These are phyloP conservation scores for Trametes hirsuta DNA, from an alignment of 1,284 basidiomycete genomes.

Conservation along the genomic window DNA sequence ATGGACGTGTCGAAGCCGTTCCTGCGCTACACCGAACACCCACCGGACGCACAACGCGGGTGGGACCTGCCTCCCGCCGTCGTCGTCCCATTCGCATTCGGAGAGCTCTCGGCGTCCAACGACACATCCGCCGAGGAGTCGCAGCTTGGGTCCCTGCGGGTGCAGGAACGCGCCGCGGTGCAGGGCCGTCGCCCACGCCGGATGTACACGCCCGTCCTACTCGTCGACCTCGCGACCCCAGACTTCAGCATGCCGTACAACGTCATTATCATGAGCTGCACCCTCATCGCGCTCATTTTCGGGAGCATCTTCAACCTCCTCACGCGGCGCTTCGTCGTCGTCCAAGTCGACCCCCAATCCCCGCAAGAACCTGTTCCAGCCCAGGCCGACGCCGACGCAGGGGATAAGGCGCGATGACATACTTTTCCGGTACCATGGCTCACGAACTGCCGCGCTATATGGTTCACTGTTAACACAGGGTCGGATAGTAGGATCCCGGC, in stretches of 20 bases:
- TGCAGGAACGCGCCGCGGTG: not conserved
- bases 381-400: not conserved
- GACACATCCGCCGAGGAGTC: not conserved
- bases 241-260: constrained; percentile 99
- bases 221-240: constrained; percentile 92
- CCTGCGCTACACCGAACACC: constrained; percentile 93
- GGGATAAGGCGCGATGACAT: not conserved
- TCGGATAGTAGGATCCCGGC: not conserved
- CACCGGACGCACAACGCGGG: constrained; percentile 93
- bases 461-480: not conserved
- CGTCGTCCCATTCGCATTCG: constrained; percentile 51
- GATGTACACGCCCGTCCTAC: constrained; percentile 80
- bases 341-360: constrained; percentile 30
- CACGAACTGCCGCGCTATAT: too few relatives aligned
- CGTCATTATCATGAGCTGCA: constrained; percentile 95
- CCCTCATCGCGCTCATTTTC: constrained; percentile 91
- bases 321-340: constrained; percentile 76
- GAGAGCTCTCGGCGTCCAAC: not conserved
- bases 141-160: not conserved
- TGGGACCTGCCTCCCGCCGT: constrained; percentile 91
- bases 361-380: not conserved
- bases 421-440: too few relatives aligned
- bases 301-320: constrained; percentile 90
- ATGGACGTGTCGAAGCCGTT: constrained; percentile 87
- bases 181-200: constrained; percentile 35